A percentile compares a stretch with the other conserved stretches of the same genome.
Conservation (phyloP, 2,329 filamentous ascomycete species). For the Ophioceras dolichostomum region DNA sequence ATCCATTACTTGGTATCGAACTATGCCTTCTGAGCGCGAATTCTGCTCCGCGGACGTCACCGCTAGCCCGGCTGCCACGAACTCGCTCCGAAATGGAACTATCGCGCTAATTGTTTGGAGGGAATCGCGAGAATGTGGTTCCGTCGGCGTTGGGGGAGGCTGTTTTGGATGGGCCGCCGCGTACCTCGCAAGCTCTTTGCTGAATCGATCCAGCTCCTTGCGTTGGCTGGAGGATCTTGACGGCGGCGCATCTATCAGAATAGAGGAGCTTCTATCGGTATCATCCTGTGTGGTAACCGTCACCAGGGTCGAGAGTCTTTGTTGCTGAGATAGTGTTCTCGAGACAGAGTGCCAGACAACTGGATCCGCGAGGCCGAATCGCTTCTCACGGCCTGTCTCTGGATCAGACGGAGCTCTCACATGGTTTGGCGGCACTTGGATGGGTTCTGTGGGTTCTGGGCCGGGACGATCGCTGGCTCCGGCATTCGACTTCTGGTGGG, state of each 20-base stretch:
- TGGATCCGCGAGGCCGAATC: conserved; percentile 21
- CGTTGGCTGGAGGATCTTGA: conserved; percentile 31
- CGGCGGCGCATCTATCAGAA: conserved; percentile 7
- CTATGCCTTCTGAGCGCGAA: too few relatives aligned
- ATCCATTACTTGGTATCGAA: too few relatives aligned
- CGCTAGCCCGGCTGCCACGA: conserved; percentile 39
- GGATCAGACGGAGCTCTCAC: too few relatives aligned
- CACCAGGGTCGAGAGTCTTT: conserved; percentile 24
- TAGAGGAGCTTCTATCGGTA: conserved; percentile 1
- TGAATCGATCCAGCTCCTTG: conserved; percentile 26
- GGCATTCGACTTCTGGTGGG: too few relatives aligned
- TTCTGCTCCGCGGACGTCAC: conserved; percentile 39
- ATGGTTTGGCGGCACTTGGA: too few relatives aligned
- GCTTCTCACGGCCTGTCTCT: conserved; percentile 18
- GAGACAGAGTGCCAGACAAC: conserved; percentile 30
- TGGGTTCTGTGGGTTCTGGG: too few relatives aligned
- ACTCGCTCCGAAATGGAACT: conserved; percentile 39
- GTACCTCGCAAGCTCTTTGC: conserved; percentile 28
- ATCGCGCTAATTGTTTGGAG: conserved; percentile 39
- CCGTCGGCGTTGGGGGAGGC: conserved; percentile 25
- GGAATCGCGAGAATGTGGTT: conserved; percentile 27
- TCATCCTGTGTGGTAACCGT: conserved; percentile 11
- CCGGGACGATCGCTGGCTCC: too few relatives aligned
- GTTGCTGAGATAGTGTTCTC: conserved; percentile 30
- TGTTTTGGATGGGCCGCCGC: conserved; percentile 22